phyloP scores from a whole-genome alignment of 2,329 filamentous ascomycete genomes.

The Talaromyces pinophilus region DNA sequence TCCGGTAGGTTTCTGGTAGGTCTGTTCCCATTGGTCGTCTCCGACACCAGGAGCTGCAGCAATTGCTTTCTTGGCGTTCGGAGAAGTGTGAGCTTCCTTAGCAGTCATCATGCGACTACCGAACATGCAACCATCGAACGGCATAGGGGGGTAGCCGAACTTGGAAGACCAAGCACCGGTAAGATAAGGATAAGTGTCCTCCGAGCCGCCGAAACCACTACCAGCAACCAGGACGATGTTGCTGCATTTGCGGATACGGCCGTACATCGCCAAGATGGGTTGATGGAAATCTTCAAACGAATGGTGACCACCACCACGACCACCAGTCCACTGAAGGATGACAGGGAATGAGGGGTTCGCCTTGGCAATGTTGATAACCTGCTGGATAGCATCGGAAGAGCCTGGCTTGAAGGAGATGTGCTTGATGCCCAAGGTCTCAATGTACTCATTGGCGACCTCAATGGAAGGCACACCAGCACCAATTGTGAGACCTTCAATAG shows the following conservation, averaged over 20 bases:
- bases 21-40: conserved; percentile 85
- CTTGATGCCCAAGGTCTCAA: conserved; percentile 86
- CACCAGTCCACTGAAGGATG: conserved; percentile 91
- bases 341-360: conserved; percentile 94
- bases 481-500: conserved; percentile 89
- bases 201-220: conserved; percentile 85
- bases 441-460: conserved; percentile 90
- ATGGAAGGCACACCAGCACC: conserved; percentile 92
- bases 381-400: conserved; percentile 82
- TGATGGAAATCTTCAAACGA: conserved; percentile 95
- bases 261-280: conserved; percentile 87
- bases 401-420: conserved; percentile 95
- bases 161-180: conserved; percentile 85
- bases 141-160: conserved; percentile 88
- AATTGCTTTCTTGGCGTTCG: conserved; percentile 85
- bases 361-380: conserved; percentile 88
- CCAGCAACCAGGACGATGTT: conserved; percentile 90
- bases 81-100: conserved; percentile 87
- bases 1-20: conserved; percentile 86
- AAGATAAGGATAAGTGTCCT: conserved; percentile 90
- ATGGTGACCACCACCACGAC: conserved; percentile 90
- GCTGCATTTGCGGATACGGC: conserved; percentile 76
- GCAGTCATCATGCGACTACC: conserved; percentile 94
- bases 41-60: conserved; percentile 80
- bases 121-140: conserved; percentile 87